Evolutionary conservation across 768 basidiomycete genomes (phyloP).

Genomic region (Cubamyces sp.): DNA sequence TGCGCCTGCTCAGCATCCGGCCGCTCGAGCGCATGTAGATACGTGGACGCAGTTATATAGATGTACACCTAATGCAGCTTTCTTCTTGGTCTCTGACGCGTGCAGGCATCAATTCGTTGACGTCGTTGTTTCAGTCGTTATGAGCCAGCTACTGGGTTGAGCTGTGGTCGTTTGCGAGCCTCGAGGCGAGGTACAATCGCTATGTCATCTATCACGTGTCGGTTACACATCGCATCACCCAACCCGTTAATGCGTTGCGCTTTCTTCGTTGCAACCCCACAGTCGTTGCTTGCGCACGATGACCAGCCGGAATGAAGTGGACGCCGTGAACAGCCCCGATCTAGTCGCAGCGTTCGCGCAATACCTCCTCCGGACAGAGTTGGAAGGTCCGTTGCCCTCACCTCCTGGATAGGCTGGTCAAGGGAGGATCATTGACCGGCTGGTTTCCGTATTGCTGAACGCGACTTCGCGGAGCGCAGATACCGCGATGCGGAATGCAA

Average conservation of each 20-base stretch:
- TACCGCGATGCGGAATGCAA: slow-evolving; percentile 20
- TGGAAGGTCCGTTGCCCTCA: neutral
- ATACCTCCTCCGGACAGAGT: neutral
- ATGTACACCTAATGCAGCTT: slow-evolving; percentile 17
- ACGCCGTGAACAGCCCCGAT: slow-evolving; percentile 17
- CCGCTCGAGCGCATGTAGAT: slow-evolving; percentile 91
- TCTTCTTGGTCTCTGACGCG: neutral
- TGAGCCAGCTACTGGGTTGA: too few species aligned
- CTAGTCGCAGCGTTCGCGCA: slow-evolving; percentile 11
- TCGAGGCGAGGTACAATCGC: too few species aligned
- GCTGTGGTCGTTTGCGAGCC: too few species aligned
- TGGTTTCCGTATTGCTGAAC: too few species aligned
- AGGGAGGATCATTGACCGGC: too few species aligned
- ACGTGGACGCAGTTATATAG: slow-evolving; percentile 3
- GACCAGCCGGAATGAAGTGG: neutral
- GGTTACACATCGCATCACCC: too few species aligned
- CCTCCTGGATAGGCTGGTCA: too few species aligned
- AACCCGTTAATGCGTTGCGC: too few species aligned
- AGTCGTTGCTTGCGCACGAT: neutral
- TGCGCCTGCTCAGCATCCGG: slow-evolving; percentile 85
- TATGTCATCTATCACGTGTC: too few species aligned
- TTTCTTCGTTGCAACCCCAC: too few species aligned
- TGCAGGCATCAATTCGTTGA: neutral
- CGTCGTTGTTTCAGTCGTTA: neutral
- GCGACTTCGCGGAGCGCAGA: slow-evolving; percentile 4